Base-by-base conservation (phyloP, 495 filamentous ascomycete genomes). In the Cercophora samala region DNA sequence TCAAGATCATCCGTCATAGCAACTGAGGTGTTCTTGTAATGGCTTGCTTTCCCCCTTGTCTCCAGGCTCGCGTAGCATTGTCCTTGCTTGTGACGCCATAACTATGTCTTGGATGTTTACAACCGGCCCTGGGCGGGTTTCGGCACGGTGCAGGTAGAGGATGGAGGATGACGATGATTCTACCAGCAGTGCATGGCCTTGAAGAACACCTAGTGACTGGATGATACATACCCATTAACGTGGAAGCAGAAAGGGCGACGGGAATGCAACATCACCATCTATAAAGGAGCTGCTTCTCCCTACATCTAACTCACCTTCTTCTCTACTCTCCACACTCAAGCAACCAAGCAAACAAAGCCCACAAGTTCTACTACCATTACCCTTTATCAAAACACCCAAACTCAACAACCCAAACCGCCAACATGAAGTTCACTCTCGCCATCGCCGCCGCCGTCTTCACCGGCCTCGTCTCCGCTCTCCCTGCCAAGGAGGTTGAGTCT, bases 351-450 rank as follows among this genome's bases (percentile, higher is more conserved):
- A 46, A 17, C 37, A 46, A 46, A 46, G 37, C 37, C 6, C 6
- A 46, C 37, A 46, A 46, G 8, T 13, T 46, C 37, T 17, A 18
- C 37, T 13, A 46, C 37, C 2, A 46, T 1, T 46, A 9, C 37
- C 6, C 37, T 46, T 46, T 9, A 11, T 9, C 37, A 46, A 11
- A 5, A 46, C 8, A 17, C 13, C 37, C 11, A 9, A 46, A 13
- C 37, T 53, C 58, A 54, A 62, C 58, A 54, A 62, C 32, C 52
- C 58, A 17, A 59, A 55, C 64, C 52, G 17, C 23, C 70, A 73
- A 69, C 60, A 73, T 76, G 71, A 29, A 76, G 71, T 76, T 69
- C 69, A 56, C 70, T 46, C 56, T 68, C 62, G 64, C 73, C 68
- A 65, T 70, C 69, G 21, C 73, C 58, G 64, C 66, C 58, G 61